Percentiles rank a stretch among this genome's conserved stretches.
phyloP scores from a whole-genome alignment of 768 basidiomycete genomes.

The Termitomyces sp. region DNA sequence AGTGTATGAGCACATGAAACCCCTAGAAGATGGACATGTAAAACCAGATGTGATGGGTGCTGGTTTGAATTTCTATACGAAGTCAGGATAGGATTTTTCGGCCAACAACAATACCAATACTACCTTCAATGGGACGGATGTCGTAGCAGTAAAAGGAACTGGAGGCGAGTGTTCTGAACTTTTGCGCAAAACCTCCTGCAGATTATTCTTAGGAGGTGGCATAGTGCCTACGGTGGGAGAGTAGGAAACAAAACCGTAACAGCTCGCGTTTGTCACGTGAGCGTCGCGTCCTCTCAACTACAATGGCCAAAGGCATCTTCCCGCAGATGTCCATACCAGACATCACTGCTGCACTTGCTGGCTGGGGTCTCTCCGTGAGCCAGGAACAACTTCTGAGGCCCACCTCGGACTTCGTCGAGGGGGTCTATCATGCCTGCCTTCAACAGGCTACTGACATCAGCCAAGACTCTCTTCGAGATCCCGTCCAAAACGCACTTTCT shows the following conservation, averaged over 20 bases:
- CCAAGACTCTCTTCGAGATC: constrained; percentile 54
- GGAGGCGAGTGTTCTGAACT: constrained; percentile 9
- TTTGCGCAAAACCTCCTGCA: constrained; percentile 35
- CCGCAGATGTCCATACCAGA: constrained; percentile 65
- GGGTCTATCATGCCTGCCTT: constrained; percentile 68
- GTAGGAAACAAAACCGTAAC: background rate
- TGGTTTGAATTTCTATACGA: constrained; percentile 16
- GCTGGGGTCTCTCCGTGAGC: constrained; percentile 67
- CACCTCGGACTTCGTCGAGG: constrained; percentile 66
- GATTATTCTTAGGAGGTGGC: constrained; percentile 33
- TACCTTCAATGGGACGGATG: constrained; percentile 21
- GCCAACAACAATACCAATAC: background rate
- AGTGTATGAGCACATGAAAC: background rate
- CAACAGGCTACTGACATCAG: constrained; percentile 67
- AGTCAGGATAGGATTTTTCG: background rate
- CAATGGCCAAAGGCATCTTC: constrained; percentile 52
- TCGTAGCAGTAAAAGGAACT: constrained; percentile 4
- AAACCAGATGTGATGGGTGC: constrained; percentile 20
- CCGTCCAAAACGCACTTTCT: constrained; percentile 53
- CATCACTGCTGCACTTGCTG: constrained; percentile 60
- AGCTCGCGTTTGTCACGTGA: constrained; percentile 8
- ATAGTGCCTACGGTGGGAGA: constrained; percentile 9
- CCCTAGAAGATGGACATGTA: background rate
- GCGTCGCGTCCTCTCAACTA: constrained; percentile 5
- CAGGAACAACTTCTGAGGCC: constrained; percentile 68